Conservation (phyloP, 352 stramenopile species). For the Globisporangium megalacanthum region DNA sequence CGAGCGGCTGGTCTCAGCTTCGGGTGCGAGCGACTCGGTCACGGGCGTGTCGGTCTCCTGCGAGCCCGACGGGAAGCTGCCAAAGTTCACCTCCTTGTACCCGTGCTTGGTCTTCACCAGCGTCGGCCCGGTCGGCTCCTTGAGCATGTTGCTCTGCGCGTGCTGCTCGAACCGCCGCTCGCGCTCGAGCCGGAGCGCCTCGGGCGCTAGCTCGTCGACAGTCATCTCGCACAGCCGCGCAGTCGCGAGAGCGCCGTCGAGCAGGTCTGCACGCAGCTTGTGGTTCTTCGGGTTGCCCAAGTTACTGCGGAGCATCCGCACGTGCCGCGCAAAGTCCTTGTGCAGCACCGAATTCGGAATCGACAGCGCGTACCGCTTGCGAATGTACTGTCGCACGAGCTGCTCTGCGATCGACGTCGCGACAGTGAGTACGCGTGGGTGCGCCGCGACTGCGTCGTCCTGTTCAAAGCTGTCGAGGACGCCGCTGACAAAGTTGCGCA, state of each 20-base stretch:
- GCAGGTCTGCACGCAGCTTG: constrained; percentile 34
- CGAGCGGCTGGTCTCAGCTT: not conserved
- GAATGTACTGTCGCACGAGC: constrained; percentile 29
- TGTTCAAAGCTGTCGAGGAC: constrained; percentile 34
- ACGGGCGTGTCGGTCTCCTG: constrained; percentile 8
- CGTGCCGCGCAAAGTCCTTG: constrained; percentile 40
- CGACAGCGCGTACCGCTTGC: constrained; percentile 19
- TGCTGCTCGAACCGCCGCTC: constrained; percentile 37
- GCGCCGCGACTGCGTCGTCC: constrained; percentile 13
- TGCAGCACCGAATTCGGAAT: constrained; percentile 26
- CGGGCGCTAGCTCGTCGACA: constrained; percentile 41
- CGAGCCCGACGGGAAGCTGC: constrained; percentile 1
- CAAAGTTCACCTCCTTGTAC: constrained; percentile 39
- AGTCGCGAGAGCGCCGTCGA: constrained; percentile 19
- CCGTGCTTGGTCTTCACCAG: constrained; percentile 54
- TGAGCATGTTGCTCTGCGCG: constrained; percentile 37
- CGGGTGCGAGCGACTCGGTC: not conserved
- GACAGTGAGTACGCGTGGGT: constrained; percentile 13
- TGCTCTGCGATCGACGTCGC: constrained; percentile 22
- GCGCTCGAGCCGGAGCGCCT: constrained; percentile 39
- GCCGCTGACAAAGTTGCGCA: constrained; percentile 35
- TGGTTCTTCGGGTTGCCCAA: constrained; percentile 32
- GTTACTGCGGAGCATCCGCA: constrained; percentile 50
- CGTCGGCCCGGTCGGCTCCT: constrained; percentile 18
- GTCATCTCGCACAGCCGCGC: constrained; percentile 34